Evolutionary conservation across 176 grass and related monocot genomes (phyloP), one percentile per base, ranked within the genome.

Genomic region (Zoysia japonica): DNA sequence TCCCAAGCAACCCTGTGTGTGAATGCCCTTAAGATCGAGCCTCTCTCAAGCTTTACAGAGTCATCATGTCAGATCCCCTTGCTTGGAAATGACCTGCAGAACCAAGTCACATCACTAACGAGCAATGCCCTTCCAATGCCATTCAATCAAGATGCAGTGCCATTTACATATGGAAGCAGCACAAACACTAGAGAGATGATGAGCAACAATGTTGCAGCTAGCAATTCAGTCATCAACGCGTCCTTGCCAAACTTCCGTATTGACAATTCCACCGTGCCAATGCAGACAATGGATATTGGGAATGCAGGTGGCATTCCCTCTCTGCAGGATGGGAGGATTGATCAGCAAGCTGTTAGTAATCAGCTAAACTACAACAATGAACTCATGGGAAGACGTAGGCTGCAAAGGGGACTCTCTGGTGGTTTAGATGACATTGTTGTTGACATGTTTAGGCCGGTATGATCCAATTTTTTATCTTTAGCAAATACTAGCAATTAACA

Each of bases 381-480:
- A 59, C 79, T 88, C 2, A 71, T 83, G 90, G 79, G 76, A 6
- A 68, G 75, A 71, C 77, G 79, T 76, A 82, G 76, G 74, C 76
- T 65, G 43, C 79, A 92, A 50, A 83, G 74, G 76, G 90, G 59
- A 10, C 74, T 88, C n/a, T 83, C 74, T 56, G 83, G 90, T 65
- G 60, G 90, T 70, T 57, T 88, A 45, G 90, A 92, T 68, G 90
- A 88, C 66, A 74, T 91, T 49, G 86, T 28, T 28, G 28, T 75
- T 11, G 83, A 82, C 83, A 88, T 92, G 70, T 85, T 92, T 71
- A 86, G 76, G 56, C 69, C 70, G 79, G 86, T 92, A 88, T 80
- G 82, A 56, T 72, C 60, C 70, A 80, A 75, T 76, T 63, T 53
- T 52, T 19, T 67, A 48, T 59, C 28, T 28, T 71, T 0, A 69